A percentile compares a stretch with the other conserved stretches of the same genome.
Conservation (phyloP, 108 stramenopile genomes). For the Mayamaea pseudoterrestris region DNA sequence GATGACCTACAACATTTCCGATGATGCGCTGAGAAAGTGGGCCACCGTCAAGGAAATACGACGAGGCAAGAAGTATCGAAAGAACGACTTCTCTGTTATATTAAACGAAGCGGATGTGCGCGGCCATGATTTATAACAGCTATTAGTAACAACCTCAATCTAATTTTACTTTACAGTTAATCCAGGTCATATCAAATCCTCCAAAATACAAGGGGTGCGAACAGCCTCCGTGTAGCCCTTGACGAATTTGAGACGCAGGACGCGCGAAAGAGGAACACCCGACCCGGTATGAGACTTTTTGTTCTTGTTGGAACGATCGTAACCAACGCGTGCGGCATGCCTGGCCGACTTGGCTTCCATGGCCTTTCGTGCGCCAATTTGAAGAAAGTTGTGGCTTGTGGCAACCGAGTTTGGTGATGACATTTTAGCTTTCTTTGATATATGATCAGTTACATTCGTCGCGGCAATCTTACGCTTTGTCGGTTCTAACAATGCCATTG, state of each 20-base stretch:
- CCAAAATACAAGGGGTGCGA: conserved; percentile 41
- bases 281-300: conserved; percentile 66
- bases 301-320: conserved; percentile 33
- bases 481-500: too few relatives aligned
- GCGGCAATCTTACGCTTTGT: too few relatives aligned
- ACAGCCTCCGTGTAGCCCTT: conserved; percentile 81
- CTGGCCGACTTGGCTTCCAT: conserved; percentile 48
- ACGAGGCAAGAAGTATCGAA: conserved; percentile 59
- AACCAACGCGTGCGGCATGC: conserved; percentile 44
- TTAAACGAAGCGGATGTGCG: conserved; percentile 21
- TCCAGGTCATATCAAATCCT: conserved; percentile 36
- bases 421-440: neutral
- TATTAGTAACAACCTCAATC: neutral
- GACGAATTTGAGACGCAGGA: conserved; percentile 68
- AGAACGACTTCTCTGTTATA: conserved; percentile 57
- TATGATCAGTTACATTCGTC: too few relatives aligned
- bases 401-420: neutral
- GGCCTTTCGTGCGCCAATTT: conserved; percentile 41
- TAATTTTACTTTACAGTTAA: too few relatives aligned
- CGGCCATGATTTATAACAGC: neutral
- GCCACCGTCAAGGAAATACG: conserved; percentile 6
- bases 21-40: conserved; percentile 12
- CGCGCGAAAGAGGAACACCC: conserved; percentile 46
- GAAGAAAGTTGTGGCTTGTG: conserved; percentile 43
- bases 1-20: conserved; percentile 10